These are phyloP conservation scores for Entelexis paramagnoliae DNA, from an alignment of 1,139 yeast genomes.

Conservation along the genomic window DNA sequence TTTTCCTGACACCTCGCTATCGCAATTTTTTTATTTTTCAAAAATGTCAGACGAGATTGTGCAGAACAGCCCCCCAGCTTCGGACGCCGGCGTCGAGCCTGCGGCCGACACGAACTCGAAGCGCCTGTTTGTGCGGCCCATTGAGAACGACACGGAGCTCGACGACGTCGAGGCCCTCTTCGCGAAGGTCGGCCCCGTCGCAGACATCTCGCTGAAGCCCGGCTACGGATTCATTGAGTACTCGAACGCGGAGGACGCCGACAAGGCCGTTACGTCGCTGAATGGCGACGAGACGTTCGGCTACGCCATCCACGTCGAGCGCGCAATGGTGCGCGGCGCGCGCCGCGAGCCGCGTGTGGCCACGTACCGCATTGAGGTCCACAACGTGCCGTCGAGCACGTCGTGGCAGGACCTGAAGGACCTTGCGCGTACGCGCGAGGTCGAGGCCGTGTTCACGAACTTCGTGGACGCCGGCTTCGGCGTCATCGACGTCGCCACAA, in stretches of 20 bases:
- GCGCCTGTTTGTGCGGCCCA: slow-evolving; percentile 25
- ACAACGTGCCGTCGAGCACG: slow-evolving; percentile 26
- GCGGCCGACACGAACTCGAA: slow-evolving; percentile 12
- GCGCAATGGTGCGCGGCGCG: slow-evolving; percentile 29
- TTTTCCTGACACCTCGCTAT: background rate
- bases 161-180: slow-evolving; percentile 24
- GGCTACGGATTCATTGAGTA: slow-evolving; percentile 26
- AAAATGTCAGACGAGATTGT: slow-evolving; percentile 6
- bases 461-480: slow-evolving; percentile 30
- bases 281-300: slow-evolving; percentile 32
- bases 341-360: slow-evolving; percentile 23
- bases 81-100: slow-evolving; percentile 5
- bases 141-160: slow-evolving; percentile 20
- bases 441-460: slow-evolving; percentile 31
- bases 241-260: slow-evolving; percentile 26
- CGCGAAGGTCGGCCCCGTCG: slow-evolving; percentile 21
- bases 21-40: background rate
- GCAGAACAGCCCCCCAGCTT: slow-evolving; percentile 13
- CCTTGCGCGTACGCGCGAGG: slow-evolving; percentile 31
- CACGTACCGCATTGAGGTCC: slow-evolving; percentile 22
- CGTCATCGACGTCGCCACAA: slow-evolving; percentile 66
- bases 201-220: slow-evolving; percentile 23
- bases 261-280: slow-evolving; percentile 28
- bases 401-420: slow-evolving; percentile 35
- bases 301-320: slow-evolving; percentile 31